Conservation (phyloP, 208 protist genomes). For the Acanthamoeba comandoni region DNA sequence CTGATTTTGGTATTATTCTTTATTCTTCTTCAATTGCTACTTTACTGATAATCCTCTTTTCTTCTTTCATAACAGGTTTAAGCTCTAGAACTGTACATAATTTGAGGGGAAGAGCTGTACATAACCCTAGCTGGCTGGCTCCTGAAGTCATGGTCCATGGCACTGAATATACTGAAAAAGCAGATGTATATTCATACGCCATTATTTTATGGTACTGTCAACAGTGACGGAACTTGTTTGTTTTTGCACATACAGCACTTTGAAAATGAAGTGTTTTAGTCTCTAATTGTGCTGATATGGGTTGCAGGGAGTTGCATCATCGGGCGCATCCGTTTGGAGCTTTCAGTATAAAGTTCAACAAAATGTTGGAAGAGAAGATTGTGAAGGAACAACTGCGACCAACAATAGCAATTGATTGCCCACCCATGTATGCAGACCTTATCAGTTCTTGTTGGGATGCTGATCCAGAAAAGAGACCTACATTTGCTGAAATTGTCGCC, state of each 20-base stretch:
- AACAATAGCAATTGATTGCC: neutral
- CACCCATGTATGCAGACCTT: neutral
- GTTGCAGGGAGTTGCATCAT: neutral
- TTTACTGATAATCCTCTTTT: neutral
- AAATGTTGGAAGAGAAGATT: too few relatives aligned
- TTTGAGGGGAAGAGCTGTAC: neutral
- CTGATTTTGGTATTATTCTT: neutral
- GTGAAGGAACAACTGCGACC: neutral
- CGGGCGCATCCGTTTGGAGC: neutral
- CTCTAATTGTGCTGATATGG: too few relatives aligned
- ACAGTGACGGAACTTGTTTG: too few relatives aligned
- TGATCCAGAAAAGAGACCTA: neutral
- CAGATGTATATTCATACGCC: neutral
- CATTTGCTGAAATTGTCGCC: neutral
- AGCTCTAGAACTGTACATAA: neutral
- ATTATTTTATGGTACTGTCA: neutral
- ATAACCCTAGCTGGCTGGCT: conserved; percentile 3
- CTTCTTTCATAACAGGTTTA: neutral
- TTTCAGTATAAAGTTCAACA: too few relatives aligned
- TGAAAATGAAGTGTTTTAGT: too few relatives aligned
- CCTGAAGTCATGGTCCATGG: neutral
- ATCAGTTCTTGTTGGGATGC: neutral
- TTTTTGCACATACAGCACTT: too few relatives aligned
- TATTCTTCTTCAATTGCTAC: neutral
- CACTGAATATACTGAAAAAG: conserved; percentile 15